Conservation (phyloP, 108 stramenopile genomes). For the Discostella stelligeroides region DNA sequence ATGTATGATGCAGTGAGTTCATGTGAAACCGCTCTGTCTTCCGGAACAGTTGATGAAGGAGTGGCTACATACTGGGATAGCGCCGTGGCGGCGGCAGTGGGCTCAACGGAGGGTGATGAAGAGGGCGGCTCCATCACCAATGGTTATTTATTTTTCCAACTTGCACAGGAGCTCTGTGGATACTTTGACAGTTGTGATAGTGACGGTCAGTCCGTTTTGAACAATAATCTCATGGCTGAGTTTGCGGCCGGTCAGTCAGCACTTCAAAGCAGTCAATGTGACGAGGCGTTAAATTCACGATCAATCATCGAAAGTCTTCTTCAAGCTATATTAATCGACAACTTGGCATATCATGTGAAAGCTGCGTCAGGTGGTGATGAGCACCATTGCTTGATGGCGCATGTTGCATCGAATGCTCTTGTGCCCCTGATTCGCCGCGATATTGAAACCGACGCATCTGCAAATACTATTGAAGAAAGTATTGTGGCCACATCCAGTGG, state of each 20-base stretch:
- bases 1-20: conserved; percentile 42
- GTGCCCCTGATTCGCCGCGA: conserved; percentile 29
- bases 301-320: conserved; percentile 23
- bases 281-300: conserved; percentile 8
- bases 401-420: conserved; percentile 30
- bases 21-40: conserved; percentile 23
- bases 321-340: conserved; percentile 39
- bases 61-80: conserved; percentile 49
- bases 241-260: conserved; percentile 25
- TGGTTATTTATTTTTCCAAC: conserved; percentile 62
- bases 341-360: conserved; percentile 27
- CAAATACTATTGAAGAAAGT: conserved; percentile 27
- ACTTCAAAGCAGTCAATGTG: conserved; percentile 20
- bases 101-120: conserved; percentile 64
- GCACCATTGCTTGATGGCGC: conserved; percentile 24
- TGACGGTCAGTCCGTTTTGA: conserved; percentile 41
- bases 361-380: conserved; percentile 12
- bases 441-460: conserved; percentile 12
- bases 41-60: neutral
- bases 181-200: conserved; percentile 60
- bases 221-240: conserved; percentile 16
- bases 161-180: conserved; percentile 74
- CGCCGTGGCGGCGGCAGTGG: conserved; percentile 70
- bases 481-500: conserved; percentile 1
- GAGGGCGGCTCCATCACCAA: conserved; percentile 47